These are phyloP conservation scores for Vitis rupestris DNA, from an alignment of 164 flowering plant genomes.

Conservation along the genomic window DNA sequence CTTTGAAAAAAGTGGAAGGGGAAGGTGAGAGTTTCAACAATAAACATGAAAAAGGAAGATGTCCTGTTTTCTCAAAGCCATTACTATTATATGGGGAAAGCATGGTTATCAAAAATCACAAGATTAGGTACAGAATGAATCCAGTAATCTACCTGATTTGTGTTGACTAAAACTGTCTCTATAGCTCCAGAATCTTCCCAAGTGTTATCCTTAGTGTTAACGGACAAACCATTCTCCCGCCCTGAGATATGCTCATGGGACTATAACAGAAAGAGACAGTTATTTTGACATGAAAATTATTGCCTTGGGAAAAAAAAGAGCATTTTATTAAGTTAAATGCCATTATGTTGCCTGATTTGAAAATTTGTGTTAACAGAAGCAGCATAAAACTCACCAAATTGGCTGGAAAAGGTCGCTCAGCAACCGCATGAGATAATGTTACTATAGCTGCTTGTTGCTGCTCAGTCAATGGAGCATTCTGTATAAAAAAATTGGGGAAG, in stretches of 20 bases:
- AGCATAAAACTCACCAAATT: slow-evolving; percentile 46
- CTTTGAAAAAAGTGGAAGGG: too few species aligned
- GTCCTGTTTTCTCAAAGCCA: background rate
- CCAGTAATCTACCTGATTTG: slow-evolving; percentile 65
- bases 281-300: background rate
- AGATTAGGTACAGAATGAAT: background rate
- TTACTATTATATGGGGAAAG: too few species aligned
- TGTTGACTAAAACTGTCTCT: slow-evolving; percentile 69
- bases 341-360: too few species aligned
- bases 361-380: background rate
- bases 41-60: background rate
- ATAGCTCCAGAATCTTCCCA: slow-evolving; percentile 51
- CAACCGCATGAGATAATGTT: slow-evolving; percentile 71
- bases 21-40: too few species aligned
- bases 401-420: slow-evolving; percentile 82
- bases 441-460: slow-evolving; percentile 80
- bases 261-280: slow-evolving; percentile 26
- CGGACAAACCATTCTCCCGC: slow-evolving; percentile 54
- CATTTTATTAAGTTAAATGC: background rate
- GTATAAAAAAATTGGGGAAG: slow-evolving; percentile 4
- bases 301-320: background rate
- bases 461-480: slow-evolving; percentile 91
- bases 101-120: background rate
- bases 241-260: slow-evolving; percentile 51
- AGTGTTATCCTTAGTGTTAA: slow-evolving; percentile 41